Evolutionary conservation across 352 stramenopile genomes (phyloP).

Genomic region (Pythium utonaiense): DNA sequence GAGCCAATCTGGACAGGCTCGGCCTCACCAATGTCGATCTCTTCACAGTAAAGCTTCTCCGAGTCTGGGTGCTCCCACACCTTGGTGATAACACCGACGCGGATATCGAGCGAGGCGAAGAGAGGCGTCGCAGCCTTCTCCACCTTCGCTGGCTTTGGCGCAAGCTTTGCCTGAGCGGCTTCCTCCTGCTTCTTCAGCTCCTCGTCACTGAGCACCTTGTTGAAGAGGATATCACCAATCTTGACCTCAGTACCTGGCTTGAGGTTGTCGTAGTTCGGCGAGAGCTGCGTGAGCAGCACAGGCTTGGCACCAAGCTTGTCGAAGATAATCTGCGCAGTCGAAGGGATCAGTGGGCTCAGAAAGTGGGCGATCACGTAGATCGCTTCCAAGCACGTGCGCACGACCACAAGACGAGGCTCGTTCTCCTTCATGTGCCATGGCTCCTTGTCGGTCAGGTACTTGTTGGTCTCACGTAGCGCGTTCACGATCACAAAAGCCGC

Average conservation of each 20-base stretch:
- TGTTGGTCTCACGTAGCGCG: conserved; percentile 93
- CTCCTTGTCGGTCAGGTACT: conserved; percentile 96
- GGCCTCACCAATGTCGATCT: conserved; percentile 97
- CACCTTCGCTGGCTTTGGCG: conserved; percentile 38
- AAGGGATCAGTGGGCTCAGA: conserved; percentile 92
- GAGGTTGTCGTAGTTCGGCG: conserved; percentile 90
- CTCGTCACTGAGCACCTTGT: conserved; percentile 84
- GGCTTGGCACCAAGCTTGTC: conserved; percentile 91
- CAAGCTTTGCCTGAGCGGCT: conserved; percentile 36
- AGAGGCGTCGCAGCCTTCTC: conserved; percentile 56
- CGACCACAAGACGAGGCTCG: conserved; percentile 84
- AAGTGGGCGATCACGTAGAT: conserved; percentile 97
- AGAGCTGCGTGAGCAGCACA: conserved; percentile 68
- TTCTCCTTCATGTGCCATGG: conserved; percentile 97
- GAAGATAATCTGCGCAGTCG: conserved; percentile 91
- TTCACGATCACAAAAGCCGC: conserved; percentile 89
- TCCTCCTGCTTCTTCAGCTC: conserved; percentile 64
- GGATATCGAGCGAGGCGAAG: conserved; percentile 78
- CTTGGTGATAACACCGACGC: conserved; percentile 76
- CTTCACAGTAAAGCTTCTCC: conserved; percentile 98
- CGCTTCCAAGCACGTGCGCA: conserved; percentile 95
- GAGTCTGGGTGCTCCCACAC: conserved; percentile 84
- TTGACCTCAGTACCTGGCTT: conserved; percentile 84
- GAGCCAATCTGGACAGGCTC: conserved; percentile 94
- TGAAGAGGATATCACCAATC: conserved; percentile 95